These are phyloP conservation scores for Eutrema heterophyllum DNA, from an alignment of 345 rosid genomes.

Conservation along the genomic window DNA sequence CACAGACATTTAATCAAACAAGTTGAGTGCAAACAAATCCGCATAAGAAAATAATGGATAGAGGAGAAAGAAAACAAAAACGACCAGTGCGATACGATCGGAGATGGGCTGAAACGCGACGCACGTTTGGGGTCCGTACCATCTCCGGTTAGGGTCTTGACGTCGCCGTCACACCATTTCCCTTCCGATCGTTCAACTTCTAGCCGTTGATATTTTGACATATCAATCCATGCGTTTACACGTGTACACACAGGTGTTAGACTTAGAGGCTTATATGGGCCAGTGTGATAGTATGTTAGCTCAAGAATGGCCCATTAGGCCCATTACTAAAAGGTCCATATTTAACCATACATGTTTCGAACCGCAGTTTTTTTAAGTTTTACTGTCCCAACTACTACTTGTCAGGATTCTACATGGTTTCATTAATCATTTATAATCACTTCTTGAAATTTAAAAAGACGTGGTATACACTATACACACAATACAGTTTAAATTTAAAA, in stretches of 20 bases:
- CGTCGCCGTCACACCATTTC: constrained; percentile 28
- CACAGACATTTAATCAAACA: constrained; percentile 38
- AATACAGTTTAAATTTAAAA: neutral
- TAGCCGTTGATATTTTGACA: neutral
- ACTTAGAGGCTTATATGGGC: neutral
- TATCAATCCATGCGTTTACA: neutral
- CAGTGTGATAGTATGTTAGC: neutral
- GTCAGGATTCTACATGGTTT: neutral
- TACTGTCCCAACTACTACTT: neutral
- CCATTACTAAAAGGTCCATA: neutral
- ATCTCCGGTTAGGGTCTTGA: constrained; percentile 25
- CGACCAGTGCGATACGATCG: constrained; percentile 46
- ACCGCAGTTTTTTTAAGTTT: neutral
- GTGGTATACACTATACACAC: neutral
- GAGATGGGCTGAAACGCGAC: constrained; percentile 46
- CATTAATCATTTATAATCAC: neutral
- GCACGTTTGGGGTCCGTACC: constrained; percentile 34
- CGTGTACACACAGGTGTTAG: neutral
- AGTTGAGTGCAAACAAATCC: too few species aligned
- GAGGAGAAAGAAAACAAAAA: constrained; percentile 9
- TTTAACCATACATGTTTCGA: neutral
- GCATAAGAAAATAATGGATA: too few species aligned
- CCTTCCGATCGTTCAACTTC: constrained; percentile 14
- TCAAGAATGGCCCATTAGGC: neutral
- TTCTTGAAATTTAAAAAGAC: neutral